These are phyloP conservation scores for Calonectria fujianensis DNA, from an alignment of 2,329 filamentous ascomycete genomes.

Conservation along the genomic window DNA sequence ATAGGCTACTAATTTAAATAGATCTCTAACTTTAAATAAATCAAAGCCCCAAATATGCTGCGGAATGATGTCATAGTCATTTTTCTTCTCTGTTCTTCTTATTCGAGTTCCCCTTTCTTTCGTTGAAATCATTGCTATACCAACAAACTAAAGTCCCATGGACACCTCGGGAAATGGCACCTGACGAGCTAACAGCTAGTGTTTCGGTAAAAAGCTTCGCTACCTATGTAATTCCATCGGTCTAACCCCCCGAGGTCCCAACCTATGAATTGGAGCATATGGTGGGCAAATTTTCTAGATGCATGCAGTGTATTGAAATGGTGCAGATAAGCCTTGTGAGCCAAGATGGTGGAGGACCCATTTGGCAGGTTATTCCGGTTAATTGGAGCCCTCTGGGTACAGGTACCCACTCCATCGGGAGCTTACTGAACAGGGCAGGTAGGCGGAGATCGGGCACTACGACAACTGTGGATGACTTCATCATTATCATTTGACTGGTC, in stretches of 20 bases:
- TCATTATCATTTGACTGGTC: background rate
- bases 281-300: background rate
- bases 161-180: background rate
- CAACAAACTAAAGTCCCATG: background rate
- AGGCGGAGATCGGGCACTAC: background rate
- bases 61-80: no score
- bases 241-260: background rate
- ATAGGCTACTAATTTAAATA: background rate
- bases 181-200: no score
- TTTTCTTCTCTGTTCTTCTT: background rate
- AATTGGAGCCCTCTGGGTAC: conserved; percentile 2
- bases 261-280: background rate
- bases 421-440: background rate
- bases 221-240: background rate
- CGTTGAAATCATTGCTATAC: background rate
- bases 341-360: background rate
- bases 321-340: background rate
- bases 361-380: conserved; percentile 24
- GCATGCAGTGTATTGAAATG: background rate
- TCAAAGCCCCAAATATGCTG: background rate
- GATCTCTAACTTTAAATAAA: background rate
- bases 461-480: background rate
- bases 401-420: conserved; percentile 3
- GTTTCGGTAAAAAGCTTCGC: background rate
- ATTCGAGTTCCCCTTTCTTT: background rate